Evolutionary conservation across 2,329 filamentous ascomycete genomes (phyloP).

Genomic region (Fusarium longipes): DNA sequence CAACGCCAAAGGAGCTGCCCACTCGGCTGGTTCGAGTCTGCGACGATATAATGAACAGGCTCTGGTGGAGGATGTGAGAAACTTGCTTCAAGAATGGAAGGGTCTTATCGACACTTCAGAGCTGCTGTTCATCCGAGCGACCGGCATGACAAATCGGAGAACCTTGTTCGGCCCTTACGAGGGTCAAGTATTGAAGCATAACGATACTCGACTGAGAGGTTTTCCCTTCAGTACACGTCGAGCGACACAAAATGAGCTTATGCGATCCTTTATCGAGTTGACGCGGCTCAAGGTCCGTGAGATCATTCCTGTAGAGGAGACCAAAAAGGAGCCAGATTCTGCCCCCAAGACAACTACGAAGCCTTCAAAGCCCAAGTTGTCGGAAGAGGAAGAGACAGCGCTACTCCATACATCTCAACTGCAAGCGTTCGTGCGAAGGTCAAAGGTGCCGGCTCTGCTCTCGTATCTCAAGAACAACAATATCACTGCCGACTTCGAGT

Average conservation of each 20-base stretch:
- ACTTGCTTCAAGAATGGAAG: conserved; percentile 86
- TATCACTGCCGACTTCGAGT: conserved; percentile 77
- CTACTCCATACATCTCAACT: conserved; percentile 89
- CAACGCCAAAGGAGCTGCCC: conserved; percentile 90
- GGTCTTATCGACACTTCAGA: conserved; percentile 84
- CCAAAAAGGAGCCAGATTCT: conserved; percentile 56
- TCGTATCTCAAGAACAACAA: conserved; percentile 84
- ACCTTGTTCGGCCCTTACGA: conserved; percentile 94
- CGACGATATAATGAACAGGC: conserved; percentile 95
- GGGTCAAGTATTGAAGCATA: conserved; percentile 80
- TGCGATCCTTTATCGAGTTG: conserved; percentile 93
- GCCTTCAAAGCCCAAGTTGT: conserved; percentile 71
- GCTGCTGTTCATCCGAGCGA: conserved; percentile 88
- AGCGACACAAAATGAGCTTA: conserved; percentile 92
- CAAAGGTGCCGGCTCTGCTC: conserved; percentile 87
- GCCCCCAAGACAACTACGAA: conserved; percentile 59
- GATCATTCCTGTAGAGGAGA: conserved; percentile 73
- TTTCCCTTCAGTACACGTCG: conserved; percentile 95
- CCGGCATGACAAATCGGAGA: conserved; percentile 84
- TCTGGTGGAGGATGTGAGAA: conserved; percentile 86
- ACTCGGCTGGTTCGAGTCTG: conserved; percentile 90
- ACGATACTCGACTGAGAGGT: conserved; percentile 82
- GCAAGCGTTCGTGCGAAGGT: conserved; percentile 86
- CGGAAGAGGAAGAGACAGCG: conserved; percentile 85
- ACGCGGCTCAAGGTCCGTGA: conserved; percentile 88